These are phyloP conservation scores for Pythium myriotylum DNA, from an alignment of 352 stramenopile species.

Conservation along the genomic window DNA sequence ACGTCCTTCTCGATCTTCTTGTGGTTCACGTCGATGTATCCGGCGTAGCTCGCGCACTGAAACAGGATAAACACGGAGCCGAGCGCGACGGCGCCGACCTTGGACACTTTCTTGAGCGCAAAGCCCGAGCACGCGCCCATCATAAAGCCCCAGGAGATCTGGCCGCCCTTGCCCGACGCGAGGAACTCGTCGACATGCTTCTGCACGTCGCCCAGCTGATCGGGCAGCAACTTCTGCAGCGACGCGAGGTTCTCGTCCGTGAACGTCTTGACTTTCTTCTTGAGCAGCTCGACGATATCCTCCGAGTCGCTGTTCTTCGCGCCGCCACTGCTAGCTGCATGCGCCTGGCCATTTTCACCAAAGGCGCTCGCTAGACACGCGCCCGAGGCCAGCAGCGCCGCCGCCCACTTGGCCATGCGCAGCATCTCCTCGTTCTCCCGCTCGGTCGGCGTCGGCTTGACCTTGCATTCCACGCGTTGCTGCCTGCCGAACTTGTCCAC, in stretches of 20 bases:
- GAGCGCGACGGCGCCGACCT: conserved; percentile 83
- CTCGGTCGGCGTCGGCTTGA: conserved; percentile 4
- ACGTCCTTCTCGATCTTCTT: conserved; percentile 87
- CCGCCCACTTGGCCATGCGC: conserved; percentile 37
- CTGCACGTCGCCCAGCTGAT: conserved; percentile 47
- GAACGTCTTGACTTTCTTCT: conserved; percentile 61
- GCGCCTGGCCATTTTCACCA: conserved; percentile 27
- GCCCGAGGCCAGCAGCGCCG: conserved; percentile 31
- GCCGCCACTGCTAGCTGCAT: conserved; percentile 18
- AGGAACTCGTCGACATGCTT: conserved; percentile 65
- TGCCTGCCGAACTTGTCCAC: conserved; percentile 37
- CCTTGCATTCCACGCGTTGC: conserved; percentile 27
- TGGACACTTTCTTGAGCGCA: conserved; percentile 91
- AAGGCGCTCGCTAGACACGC: conserved; percentile 28
- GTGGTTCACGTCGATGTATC: conserved; percentile 93
- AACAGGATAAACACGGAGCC: conserved; percentile 87
- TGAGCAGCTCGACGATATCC: conserved; percentile 56
- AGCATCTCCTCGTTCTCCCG: conserved; percentile 13
- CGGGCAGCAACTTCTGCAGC: conserved; percentile 42
- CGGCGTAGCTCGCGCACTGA: conserved; percentile 88
- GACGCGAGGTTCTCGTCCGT: conserved; percentile 38
- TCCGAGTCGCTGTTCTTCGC: conserved; percentile 33
- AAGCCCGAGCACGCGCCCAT: conserved; percentile 92
- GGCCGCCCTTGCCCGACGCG: conserved; percentile 61
- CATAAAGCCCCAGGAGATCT: conserved; percentile 89